phyloP scores from a whole-genome alignment of 805 yeast genomes.

The Saccharomycopsis guyanensis region DNA sequence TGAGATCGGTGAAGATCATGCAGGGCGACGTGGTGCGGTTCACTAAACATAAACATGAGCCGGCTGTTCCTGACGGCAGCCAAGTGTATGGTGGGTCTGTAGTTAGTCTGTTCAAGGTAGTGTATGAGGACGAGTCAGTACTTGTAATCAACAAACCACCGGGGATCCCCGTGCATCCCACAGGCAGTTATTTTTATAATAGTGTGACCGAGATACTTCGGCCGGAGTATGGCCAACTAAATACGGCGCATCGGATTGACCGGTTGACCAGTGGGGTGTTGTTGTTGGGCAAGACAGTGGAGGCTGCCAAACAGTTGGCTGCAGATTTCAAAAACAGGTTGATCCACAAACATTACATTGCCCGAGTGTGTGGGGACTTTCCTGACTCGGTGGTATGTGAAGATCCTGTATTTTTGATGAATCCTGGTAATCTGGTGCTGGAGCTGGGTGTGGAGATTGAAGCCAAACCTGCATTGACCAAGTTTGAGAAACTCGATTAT shows the following conservation, averaged over 20 bases:
- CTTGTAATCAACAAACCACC: slow-evolving; percentile 89
- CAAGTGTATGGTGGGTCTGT: slow-evolving; percentile 7
- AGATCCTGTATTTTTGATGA: slow-evolving; percentile 60
- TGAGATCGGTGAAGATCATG: background rate
- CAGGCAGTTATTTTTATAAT: slow-evolving; percentile 73
- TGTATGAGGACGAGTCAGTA: slow-evolving; percentile 65
- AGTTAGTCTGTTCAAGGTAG: slow-evolving; percentile 30
- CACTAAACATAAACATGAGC: slow-evolving; percentile 19
- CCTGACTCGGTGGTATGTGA: slow-evolving; percentile 47
- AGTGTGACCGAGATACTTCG: slow-evolving; percentile 72
- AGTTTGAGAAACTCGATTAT: slow-evolving; percentile 58
- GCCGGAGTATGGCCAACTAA: slow-evolving; percentile 41
- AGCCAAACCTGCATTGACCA: slow-evolving; percentile 61
- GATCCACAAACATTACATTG: slow-evolving; percentile 76
- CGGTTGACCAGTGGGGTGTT: slow-evolving; percentile 86
- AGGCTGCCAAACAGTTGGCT: slow-evolving; percentile 68
- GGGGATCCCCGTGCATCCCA: slow-evolving; percentile 94
- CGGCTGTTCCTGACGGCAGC: slow-evolving; percentile 14
- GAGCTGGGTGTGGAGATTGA: slow-evolving; percentile 30
- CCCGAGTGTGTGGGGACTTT: slow-evolving; percentile 82
- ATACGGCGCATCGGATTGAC: slow-evolving; percentile 37
- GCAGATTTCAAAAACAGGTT: slow-evolving; percentile 56
- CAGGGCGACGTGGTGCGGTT: slow-evolving; percentile 11
- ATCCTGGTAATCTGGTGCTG: slow-evolving; percentile 37
- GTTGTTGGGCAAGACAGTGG: slow-evolving; percentile 77